Evolutionary conservation across 768 basidiomycete genomes (phyloP).

Genomic region (Rhodosporidiobolus odoratus): DNA sequence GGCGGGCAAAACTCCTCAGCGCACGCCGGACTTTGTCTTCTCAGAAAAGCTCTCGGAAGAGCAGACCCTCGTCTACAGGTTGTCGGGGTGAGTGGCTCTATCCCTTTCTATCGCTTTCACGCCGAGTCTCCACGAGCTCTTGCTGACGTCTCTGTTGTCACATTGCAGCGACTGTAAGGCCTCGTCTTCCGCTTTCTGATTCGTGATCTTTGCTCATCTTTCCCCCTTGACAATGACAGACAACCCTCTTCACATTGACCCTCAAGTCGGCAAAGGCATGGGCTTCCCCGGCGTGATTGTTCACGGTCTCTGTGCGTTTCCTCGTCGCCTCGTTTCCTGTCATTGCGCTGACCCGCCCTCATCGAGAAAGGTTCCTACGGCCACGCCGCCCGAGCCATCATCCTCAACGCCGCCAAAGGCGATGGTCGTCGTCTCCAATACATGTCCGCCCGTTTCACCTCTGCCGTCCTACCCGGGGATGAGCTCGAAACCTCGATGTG

Average conservation of each 20-base stretch:
- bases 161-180: too few species aligned
- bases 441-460: constrained; percentile 71
- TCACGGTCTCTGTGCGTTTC: constrained; percentile 69
- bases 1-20: constrained; percentile 56
- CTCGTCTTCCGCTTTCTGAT: background rate
- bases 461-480: constrained; percentile 48
- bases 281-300: constrained; percentile 82
- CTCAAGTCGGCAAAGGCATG: constrained; percentile 61
- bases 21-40: constrained; percentile 59
- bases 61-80: constrained; percentile 66
- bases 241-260: constrained; percentile 73
- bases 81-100: constrained; percentile 52
- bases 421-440: constrained; percentile 61
- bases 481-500: constrained; percentile 36
- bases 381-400: constrained; percentile 70
- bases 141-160: background rate
- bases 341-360: background rate
- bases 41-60: constrained; percentile 59
- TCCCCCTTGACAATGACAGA: constrained; percentile 40
- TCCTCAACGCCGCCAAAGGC: constrained; percentile 59
- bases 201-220: too few species aligned
- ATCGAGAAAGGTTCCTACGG: background rate
- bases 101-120: background rate
- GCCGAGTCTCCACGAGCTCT: too few species aligned
- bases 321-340: background rate